These are phyloP conservation scores for Ogataea ganodermae DNA, from an alignment of 805 yeast genomes.

Conservation along the genomic window DNA sequence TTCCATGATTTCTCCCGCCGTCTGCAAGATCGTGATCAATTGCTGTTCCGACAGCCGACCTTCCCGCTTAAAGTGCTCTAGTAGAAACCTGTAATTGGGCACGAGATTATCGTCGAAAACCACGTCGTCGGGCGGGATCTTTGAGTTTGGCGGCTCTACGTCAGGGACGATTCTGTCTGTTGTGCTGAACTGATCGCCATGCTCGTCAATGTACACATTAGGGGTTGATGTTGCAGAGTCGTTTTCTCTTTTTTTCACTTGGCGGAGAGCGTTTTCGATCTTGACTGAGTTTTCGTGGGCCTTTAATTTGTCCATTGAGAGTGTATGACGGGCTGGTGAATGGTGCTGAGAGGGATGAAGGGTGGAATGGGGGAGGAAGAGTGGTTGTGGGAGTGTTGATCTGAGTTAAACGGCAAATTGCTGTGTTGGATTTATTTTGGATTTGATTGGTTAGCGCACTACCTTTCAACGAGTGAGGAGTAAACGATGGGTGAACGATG, in stretches of 20 bases:
- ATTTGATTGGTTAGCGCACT: background rate
- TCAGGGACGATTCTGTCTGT: slow-evolving; percentile 52
- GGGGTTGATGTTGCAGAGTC: slow-evolving; percentile 32
- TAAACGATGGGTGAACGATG: background rate
- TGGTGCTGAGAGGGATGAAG: background rate
- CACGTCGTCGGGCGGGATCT: slow-evolving; percentile 66
- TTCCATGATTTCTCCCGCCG: slow-evolving; percentile 62
- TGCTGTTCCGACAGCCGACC: slow-evolving; percentile 78
- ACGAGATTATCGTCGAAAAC: slow-evolving; percentile 60
- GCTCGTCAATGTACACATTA: slow-evolving; percentile 51
- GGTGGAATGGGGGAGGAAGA: too few species aligned
- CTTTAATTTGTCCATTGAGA: slow-evolving; percentile 13
- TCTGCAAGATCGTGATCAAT: slow-evolving; percentile 60
- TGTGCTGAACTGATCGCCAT: slow-evolving; percentile 57
- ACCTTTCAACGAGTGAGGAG: too few species aligned
- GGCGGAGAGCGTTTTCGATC: slow-evolving; percentile 65
- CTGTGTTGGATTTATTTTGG: background rate
- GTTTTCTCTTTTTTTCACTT: slow-evolving; percentile 50
- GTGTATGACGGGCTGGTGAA: too few species aligned
- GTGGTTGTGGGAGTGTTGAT: too few species aligned
- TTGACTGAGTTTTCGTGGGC: slow-evolving; percentile 51
- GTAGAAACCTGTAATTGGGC: slow-evolving; percentile 74
- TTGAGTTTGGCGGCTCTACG: slow-evolving; percentile 67
- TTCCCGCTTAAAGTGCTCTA: slow-evolving; percentile 73
- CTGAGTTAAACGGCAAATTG: background rate